phyloP scores from a whole-genome alignment of 2,329 filamentous ascomycete species.

The Dactylellina leptospora region DNA sequence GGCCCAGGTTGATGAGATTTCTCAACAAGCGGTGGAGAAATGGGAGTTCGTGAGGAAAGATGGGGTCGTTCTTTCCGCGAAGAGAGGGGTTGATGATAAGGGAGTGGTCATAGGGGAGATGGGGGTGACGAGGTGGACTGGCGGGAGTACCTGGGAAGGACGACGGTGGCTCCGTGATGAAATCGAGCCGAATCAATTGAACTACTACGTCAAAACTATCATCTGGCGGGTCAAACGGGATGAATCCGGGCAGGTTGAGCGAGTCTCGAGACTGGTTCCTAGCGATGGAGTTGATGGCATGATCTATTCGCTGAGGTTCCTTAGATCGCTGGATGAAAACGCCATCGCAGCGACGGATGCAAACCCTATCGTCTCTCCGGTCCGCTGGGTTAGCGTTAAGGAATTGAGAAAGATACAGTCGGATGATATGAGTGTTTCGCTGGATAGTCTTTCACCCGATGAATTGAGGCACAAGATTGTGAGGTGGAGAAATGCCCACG shows the following conservation, averaged over 20 bases:
- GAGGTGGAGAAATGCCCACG: not conserved
- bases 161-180: conserved; percentile 63
- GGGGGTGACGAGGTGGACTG: conserved; percentile 62
- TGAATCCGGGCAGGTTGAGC: not conserved
- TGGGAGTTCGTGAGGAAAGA: conserved; percentile 23
- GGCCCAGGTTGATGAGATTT: conserved; percentile 63
- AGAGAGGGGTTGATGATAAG: conserved; percentile 59
- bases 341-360: not conserved
- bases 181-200: conserved; percentile 59
- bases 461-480: not conserved
- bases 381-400: not conserved
- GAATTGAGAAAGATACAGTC: not conserved
- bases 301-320: not conserved
- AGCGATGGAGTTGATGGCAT: not conserved
- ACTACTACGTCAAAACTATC: conserved; percentile 63
- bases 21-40: conserved; percentile 58
- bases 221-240: conserved; percentile 57
- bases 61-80: not conserved
- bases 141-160: conserved; percentile 62
- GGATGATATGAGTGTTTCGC: not conserved
- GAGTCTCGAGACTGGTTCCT: not conserved
- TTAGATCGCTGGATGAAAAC: not conserved
- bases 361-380: not conserved
- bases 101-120: conserved; percentile 57
- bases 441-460: not conserved